Base-by-base conservation (phyloP, 805 yeast species). In the Myxozyma neotropica region DNA sequence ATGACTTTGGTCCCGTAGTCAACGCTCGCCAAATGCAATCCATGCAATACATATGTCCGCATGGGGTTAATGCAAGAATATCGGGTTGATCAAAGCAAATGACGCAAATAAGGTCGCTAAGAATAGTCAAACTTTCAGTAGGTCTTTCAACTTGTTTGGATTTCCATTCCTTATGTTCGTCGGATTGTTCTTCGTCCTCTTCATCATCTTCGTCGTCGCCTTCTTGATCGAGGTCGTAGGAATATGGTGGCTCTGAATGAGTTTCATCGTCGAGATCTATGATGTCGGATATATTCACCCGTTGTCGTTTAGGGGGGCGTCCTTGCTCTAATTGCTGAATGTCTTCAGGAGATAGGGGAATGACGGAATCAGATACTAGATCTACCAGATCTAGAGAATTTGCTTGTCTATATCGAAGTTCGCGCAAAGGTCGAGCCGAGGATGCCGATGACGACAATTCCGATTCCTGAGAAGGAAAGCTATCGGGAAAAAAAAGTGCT, bases 41-140 rank as follows among this genome's bases (percentile, higher is more conserved):
- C 38, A 64, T 48, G 61, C 77, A 74, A 52, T 72, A 74, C 57
- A 74, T 31, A 57, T 74, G 77, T 19, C 65, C 77, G 63, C 77
- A 74, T 3, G 72, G 71, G 0, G 77, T 72, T 8, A 70, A 71
- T 3, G 69, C 71, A 7, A 70, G 48, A 15, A 36, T 61, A 15
- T 71, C 70, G 2, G 77, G 75, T 21, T 61, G 54, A 8, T 72
- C 76, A n/a, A 72, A 65, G 48, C 77, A 74, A 23, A 74, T 73
- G 8, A 74, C 70, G 58, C 77, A 74, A 19, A 42, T 63, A 21
- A 69, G 60, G 2, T 63, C 65, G 36, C 65, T 46, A 13, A 62
- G 27, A 8, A 46, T n/a, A 26, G 57, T 27, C 46, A 64, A 45
- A 45, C 63, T 59, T 54, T 57, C 61, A 3, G 40, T 38, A 6